phyloP scores from a whole-genome alignment of 2,329 filamentous ascomycete species.

The Zymoseptoria passerinii region DNA sequence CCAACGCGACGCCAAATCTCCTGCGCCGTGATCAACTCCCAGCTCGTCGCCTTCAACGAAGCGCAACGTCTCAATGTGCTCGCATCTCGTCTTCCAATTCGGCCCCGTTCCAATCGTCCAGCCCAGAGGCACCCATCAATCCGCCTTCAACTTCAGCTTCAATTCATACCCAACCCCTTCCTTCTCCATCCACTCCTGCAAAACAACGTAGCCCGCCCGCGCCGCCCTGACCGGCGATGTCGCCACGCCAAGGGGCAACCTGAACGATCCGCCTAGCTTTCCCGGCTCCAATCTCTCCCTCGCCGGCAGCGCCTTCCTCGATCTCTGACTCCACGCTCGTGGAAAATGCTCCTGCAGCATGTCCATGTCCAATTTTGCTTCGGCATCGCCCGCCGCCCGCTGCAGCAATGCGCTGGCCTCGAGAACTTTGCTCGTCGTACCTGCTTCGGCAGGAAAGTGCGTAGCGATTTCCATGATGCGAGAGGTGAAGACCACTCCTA shows the following conservation, averaged over 20 bases:
- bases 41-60: not conserved
- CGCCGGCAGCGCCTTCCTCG: slow-evolving; percentile 15
- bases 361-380: slow-evolving; percentile 28
- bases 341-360: slow-evolving; percentile 32
- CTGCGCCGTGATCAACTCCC: not conserved
- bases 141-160: slow-evolving; percentile 18
- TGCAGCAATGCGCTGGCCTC: slow-evolving; percentile 14
- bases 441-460: slow-evolving; percentile 2
- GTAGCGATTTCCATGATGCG: slow-evolving; percentile 27
- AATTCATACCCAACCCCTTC: slow-evolving; percentile 18
- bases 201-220: slow-evolving; percentile 35
- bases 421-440: slow-evolving; percentile 7
- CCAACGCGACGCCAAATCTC: not conserved
- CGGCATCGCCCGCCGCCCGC: slow-evolving; percentile 13
- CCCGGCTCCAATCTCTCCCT: slow-evolving; percentile 29
- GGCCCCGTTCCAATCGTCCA: not conserved
- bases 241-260: slow-evolving; percentile 33
- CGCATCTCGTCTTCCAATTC: not conserved
- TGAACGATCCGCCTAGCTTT: slow-evolving; percentile 31
- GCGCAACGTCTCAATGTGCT: not conserved
- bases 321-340: slow-evolving; percentile 30
- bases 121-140: not conserved
- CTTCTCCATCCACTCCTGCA: slow-evolving; percentile 35
- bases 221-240: slow-evolving; percentile 39
- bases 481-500: slow-evolving; percentile 34